Percentiles rank a stretch among this genome's conserved stretches.
phyloP scores from a whole-genome alignment of 768 basidiomycete species.

The Pleurotus salmoneostramineus region DNA sequence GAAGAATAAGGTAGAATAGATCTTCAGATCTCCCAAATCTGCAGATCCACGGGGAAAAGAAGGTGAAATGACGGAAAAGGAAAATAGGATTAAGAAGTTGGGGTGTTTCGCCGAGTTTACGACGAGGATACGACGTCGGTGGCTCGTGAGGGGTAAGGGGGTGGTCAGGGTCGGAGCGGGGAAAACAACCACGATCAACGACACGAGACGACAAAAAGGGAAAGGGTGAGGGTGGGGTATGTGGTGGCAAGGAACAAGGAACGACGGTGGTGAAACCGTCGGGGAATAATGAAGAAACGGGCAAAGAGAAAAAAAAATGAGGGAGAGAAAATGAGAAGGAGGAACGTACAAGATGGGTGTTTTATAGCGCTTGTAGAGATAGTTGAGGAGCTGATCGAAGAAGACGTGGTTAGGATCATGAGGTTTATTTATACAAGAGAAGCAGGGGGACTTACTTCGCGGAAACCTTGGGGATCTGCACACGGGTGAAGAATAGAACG shows the following conservation, averaged over 20 bases:
- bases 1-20: too few relatives aligned
- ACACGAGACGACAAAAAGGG: not conserved
- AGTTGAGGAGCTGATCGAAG: constrained; percentile 49
- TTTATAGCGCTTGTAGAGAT: constrained; percentile 60
- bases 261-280: not conserved
- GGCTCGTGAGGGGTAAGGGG: too few relatives aligned
- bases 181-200: not conserved
- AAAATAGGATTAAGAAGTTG: too few relatives aligned
- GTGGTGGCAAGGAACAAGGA: not conserved
- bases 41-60: too few relatives aligned
- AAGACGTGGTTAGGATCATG: not conserved
- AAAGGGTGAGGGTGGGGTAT: not conserved
- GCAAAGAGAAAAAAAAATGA: not conserved
- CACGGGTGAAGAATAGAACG: not conserved
- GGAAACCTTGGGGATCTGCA: constrained; percentile 62
- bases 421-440: not conserved
- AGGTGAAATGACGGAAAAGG: too few relatives aligned
- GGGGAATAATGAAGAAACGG: not conserved
- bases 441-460: constrained; percentile 32
- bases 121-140: too few relatives aligned
- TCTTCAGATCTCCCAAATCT: too few relatives aligned
- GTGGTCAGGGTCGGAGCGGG: not conserved
- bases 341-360: constrained; percentile 9
- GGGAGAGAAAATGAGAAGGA: not conserved
- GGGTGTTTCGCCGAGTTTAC: too few relatives aligned